Base-by-base conservation (phyloP, 148 eudicot genomes). In the Fagopyrum tataricum region DNA sequence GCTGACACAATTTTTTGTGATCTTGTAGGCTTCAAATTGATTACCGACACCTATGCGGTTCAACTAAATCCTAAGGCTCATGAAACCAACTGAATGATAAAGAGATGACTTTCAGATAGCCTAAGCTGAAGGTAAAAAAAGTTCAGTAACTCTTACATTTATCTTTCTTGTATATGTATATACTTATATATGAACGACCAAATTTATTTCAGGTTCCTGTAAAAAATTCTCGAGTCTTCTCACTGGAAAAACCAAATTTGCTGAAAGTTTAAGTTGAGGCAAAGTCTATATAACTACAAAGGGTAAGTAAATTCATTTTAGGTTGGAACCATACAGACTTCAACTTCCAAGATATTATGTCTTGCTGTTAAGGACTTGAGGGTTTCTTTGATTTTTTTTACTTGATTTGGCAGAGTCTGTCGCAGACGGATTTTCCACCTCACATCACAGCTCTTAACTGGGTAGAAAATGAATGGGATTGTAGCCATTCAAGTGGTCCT, bases 401-500 rank as follows among this genome's bases (percentile, higher is more conserved):
- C 18, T 64, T 4, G n/a, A 64, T 39, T 26, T 64, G 69, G 69
- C 42, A 31, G 14, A 13, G 64, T 3, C 64, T 12, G 21, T 21
- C 31, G 26, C 20, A 55, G 11, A 3, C 11, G 23, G 61, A 55
- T 55, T 55, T 20, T 7, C 26, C 61, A 55, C 31, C 61, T 55
- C 61, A 52, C 6, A 20, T 55, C 18, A 55, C 31, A 55, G 61
- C 61, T 55, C 61, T 55, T 20, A 21, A 20, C 6, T 64, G 41
- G 2, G 39, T 24, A 24, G 40, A 61, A 59, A 61, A 61, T 61
- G 67, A 61, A 61, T 61, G 41, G 66, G 39, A 61, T 2, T 20
- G 62, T 61, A 61, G 41, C 41, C 41, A 64, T 37, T 64, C 20
- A 31, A 37, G 69, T 64, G 69, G 69, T 39, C 69, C 69, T 64